Evolutionary conservation across 2,329 filamentous ascomycete genomes (phyloP).

Genomic region (Fusarium keratoplasticum): DNA sequence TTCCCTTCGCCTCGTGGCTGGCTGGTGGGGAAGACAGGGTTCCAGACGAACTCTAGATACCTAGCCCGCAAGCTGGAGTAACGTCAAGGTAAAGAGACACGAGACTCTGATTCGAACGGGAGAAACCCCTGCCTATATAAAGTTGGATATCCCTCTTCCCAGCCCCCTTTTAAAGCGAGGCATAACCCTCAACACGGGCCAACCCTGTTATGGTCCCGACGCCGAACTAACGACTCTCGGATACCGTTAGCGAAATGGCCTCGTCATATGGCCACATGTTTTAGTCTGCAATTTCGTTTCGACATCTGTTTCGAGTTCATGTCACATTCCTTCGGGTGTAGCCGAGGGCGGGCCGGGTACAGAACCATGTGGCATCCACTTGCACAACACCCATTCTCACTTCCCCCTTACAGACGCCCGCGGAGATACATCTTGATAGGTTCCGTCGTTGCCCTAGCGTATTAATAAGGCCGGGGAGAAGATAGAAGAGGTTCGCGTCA

Average conservation of each 20-base stretch:
- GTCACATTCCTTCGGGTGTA: constrained; percentile 1
- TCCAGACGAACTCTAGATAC: background rate
- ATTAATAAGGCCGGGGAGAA: background rate
- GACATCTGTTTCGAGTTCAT: background rate
- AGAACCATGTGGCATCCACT: background rate
- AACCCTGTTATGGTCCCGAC: background rate
- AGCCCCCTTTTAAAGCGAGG: background rate
- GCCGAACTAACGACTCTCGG: background rate
- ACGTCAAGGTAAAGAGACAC: background rate
- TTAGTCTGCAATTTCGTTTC: background rate
- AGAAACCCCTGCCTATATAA: background rate
- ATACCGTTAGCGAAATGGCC: background rate
- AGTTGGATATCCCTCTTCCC: background rate
- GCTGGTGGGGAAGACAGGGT: background rate
- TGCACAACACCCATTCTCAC: background rate
- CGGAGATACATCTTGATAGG: background rate
- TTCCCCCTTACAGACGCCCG: background rate
- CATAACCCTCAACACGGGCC: background rate
- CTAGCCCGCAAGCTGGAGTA: background rate
- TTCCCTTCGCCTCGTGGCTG: background rate
- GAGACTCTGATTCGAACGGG: background rate
- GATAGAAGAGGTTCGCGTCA: background rate
- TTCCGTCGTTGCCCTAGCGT: background rate
- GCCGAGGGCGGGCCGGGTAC: background rate
- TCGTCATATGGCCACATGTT: background rate